These are phyloP conservation scores for Populus hybrid DNA, from an alignment of 441 rosid species.

Conservation along the genomic window DNA sequence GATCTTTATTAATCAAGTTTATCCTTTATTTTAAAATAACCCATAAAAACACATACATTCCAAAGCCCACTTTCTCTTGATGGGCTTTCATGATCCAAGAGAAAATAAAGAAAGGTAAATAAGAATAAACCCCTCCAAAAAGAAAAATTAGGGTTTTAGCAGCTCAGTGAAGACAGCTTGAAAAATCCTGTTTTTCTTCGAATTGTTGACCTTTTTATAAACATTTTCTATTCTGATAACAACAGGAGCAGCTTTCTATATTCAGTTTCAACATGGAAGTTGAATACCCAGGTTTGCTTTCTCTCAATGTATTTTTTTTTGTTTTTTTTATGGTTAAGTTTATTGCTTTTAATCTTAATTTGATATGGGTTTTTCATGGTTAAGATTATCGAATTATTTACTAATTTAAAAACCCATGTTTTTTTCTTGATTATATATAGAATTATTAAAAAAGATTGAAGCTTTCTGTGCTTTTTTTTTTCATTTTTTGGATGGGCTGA, in stretches of 20 bases:
- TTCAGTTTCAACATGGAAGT: slow-evolving; percentile 29
- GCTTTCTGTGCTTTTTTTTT: background rate
- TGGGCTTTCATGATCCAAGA: background rate
- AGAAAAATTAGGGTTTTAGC: slow-evolving; percentile 12
- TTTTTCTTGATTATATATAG: too few species aligned
- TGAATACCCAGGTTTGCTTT: slow-evolving; percentile 23
- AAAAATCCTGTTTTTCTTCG: background rate
- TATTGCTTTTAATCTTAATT: too few species aligned
- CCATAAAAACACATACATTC: too few species aligned
- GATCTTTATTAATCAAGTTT: too few species aligned
- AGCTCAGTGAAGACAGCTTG: background rate
- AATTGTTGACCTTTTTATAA: background rate
- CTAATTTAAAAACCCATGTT: background rate
- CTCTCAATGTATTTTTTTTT: background rate
- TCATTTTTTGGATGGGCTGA: background rate
- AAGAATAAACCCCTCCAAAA: slow-evolving; percentile 10
- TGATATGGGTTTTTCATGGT: too few species aligned
- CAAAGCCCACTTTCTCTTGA: too few species aligned
- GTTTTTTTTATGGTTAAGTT: background rate
- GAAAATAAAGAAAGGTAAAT: background rate
- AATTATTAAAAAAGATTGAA: background rate
- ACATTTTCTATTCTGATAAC: background rate
- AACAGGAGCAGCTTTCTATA: background rate
- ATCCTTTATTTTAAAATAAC: too few species aligned
- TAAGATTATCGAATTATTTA: background rate